Conservation (phyloP, 2,329 filamentous ascomycete genomes). For the Cryphonectria radicalis region DNA sequence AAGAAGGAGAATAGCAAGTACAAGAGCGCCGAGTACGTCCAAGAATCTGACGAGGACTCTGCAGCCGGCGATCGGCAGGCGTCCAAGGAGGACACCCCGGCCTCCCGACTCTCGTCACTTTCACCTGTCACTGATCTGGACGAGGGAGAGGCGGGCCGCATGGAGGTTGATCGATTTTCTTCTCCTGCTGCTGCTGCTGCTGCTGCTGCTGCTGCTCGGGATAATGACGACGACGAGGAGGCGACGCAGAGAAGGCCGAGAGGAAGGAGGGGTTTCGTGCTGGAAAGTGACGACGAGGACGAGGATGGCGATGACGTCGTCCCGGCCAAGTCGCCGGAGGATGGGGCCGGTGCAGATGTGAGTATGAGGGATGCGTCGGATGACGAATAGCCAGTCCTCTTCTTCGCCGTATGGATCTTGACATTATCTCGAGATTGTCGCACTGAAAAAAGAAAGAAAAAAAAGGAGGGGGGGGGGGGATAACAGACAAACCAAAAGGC, state of each 20-base stretch:
- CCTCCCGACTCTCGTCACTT: conserved; percentile 30
- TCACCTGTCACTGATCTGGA: conserved; percentile 36
- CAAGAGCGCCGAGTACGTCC: conserved; percentile 84
- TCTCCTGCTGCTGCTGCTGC: conserved; percentile 24
- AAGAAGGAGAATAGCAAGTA: conserved; percentile 66
- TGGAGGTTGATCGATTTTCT: conserved; percentile 55
- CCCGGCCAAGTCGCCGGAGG: conserved; percentile 29
- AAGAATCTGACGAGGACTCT: conserved; percentile 68
- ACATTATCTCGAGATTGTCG: not conserved
- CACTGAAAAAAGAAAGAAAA: not conserved
- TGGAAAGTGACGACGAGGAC: conserved; percentile 60
- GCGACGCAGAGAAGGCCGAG: conserved; percentile 45
- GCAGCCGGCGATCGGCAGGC: conserved; percentile 32
- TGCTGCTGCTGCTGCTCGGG: conserved; percentile 30
- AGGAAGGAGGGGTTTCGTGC: conserved; percentile 54
- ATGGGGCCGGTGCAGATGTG: conserved; percentile 34
- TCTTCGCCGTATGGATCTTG: not conserved
- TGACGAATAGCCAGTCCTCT: conserved; percentile 34
- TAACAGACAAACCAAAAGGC: not conserved
- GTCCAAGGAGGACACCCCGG: conserved; percentile 33
- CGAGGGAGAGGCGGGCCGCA: conserved; percentile 47
- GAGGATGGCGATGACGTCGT: conserved; percentile 42
- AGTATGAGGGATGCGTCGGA: conserved; percentile 42
- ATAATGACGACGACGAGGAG: conserved; percentile 57
- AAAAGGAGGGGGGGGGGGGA: not conserved